Evolutionary conservation across 805 yeast genomes (phyloP).

Genomic region (Kazachstania taianensis): DNA sequence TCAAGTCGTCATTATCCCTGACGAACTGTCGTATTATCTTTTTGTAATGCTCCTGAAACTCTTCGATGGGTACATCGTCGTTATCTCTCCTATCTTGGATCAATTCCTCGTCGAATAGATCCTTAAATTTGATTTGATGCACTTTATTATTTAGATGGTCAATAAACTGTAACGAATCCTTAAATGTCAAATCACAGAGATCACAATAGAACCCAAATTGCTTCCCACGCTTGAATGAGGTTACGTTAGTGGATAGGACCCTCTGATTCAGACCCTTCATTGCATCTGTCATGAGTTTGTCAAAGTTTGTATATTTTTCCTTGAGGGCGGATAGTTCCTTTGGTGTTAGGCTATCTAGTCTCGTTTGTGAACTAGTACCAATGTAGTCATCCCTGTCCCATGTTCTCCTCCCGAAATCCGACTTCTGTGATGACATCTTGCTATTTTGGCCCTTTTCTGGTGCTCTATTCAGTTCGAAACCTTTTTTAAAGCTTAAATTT

Average conservation of each 20-base stretch:
- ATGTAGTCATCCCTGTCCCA: slow-evolving; percentile 68
- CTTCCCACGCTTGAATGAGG: slow-evolving; percentile 35
- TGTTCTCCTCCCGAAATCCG: slow-evolving; percentile 51
- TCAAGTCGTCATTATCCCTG: slow-evolving; percentile 16
- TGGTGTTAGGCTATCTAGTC: slow-evolving; percentile 19
- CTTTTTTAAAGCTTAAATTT: too few species aligned
- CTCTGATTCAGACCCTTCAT: slow-evolving; percentile 27
- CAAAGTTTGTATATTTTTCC: slow-evolving; percentile 18
- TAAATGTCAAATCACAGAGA: slow-evolving; percentile 65
- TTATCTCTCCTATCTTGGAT: slow-evolving; percentile 26
- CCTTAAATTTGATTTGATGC: slow-evolving; percentile 41
- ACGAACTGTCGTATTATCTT: slow-evolving; percentile 28
- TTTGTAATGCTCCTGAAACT: slow-evolving; percentile 35
- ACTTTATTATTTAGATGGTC: slow-evolving; percentile 76
- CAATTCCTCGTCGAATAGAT: slow-evolving; percentile 25
- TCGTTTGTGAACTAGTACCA: slow-evolving; percentile 30
- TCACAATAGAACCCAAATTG: slow-evolving; percentile 83
- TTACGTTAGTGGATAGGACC: slow-evolving; percentile 23
- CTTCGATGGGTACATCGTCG: slow-evolving; percentile 37
- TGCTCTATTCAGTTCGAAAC: too few species aligned
- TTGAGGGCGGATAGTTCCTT: slow-evolving; percentile 11
- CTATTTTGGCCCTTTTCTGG: too few species aligned
- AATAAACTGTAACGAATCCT: slow-evolving; percentile 70
- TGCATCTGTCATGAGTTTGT: slow-evolving; percentile 19
- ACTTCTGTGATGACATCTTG: too few species aligned